These are phyloP conservation scores for Globisporangium canariense DNA, from an alignment of 352 stramenopile species.

Conservation along the genomic window DNA sequence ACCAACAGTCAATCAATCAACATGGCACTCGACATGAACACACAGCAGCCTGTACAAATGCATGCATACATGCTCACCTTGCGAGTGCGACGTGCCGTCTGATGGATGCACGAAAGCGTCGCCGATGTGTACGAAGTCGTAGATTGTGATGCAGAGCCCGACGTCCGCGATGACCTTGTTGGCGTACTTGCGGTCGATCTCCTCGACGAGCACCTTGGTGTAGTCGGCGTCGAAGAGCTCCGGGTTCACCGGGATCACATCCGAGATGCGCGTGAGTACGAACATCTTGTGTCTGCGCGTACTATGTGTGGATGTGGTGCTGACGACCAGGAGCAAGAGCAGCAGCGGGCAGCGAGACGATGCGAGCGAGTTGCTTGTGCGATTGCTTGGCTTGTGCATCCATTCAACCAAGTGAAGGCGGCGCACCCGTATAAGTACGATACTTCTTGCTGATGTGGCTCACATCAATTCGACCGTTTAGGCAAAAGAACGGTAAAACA, in stretches of 20 bases:
- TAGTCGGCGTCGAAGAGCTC: conserved; percentile 82
- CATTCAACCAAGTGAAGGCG: neutral
- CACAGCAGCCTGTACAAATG: neutral
- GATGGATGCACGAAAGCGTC: conserved; percentile 83
- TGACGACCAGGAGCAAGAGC: neutral
- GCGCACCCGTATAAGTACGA: too few relatives aligned
- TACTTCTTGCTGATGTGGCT: too few relatives aligned
- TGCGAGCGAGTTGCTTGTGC: neutral
- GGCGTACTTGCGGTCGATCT: conserved; percentile 89
- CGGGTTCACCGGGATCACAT: conserved; percentile 81
- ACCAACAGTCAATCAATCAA: neutral
- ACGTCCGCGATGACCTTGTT: conserved; percentile 89
- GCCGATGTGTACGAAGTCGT: conserved; percentile 87
- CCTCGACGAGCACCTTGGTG: conserved; percentile 81
- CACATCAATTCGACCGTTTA: too few relatives aligned
- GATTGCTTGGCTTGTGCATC: neutral
- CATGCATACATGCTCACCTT: conserved; percentile 29
- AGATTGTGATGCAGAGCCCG: conserved; percentile 85
- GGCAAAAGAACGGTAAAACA: too few relatives aligned
- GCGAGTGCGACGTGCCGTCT: conserved; percentile 84
- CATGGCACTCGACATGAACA: neutral
- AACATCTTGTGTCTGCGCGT: conserved; percentile 46
- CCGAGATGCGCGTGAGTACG: conserved; percentile 78
- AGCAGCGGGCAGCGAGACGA: neutral
- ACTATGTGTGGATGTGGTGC: neutral